phyloP scores from a whole-genome alignment of 1,284 basidiomycete species.

The Melanopsichium pennsylvanicum region DNA sequence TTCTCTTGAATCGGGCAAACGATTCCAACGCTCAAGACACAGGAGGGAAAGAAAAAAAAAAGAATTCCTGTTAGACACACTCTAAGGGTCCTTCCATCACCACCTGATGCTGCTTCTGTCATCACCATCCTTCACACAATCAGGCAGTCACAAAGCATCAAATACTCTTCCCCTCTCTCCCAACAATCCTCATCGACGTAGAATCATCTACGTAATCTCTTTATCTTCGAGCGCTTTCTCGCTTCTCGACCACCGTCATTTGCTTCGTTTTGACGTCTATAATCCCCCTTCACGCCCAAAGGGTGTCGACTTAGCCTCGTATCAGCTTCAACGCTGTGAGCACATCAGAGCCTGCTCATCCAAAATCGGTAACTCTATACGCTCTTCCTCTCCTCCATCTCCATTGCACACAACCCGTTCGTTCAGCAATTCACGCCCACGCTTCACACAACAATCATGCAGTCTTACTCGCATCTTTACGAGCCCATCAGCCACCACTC shows the following conservation, averaged over 20 bases:
- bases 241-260: background rate
- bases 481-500: slow-evolving; percentile 26
- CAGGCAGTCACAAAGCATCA: too few relatives aligned
- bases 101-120: background rate
- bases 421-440: too few relatives aligned
- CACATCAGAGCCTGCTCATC: background rate
- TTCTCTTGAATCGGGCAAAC: background rate
- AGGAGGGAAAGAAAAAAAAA: slow-evolving; percentile 1
- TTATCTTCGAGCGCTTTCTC: background rate
- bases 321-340: background rate
- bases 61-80: too few relatives aligned
- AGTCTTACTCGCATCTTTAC: slow-evolving; percentile 46
- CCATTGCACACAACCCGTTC: too few relatives aligned
- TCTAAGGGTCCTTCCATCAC: background rate
- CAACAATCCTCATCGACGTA: too few relatives aligned
- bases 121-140: too few relatives aligned
- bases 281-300: background rate
- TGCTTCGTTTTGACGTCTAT: background rate
- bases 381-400: too few relatives aligned
- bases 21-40: background rate
- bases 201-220: too few relatives aligned
- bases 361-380: background rate
- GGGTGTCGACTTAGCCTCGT: background rate
- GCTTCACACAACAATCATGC: slow-evolving; percentile 15
- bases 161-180: too few relatives aligned